Evolutionary conservation across 2,329 filamentous ascomycete species (phyloP), one percentile per base, ranked within the genome.

Genomic region (Fonsecaea nubica): DNA sequence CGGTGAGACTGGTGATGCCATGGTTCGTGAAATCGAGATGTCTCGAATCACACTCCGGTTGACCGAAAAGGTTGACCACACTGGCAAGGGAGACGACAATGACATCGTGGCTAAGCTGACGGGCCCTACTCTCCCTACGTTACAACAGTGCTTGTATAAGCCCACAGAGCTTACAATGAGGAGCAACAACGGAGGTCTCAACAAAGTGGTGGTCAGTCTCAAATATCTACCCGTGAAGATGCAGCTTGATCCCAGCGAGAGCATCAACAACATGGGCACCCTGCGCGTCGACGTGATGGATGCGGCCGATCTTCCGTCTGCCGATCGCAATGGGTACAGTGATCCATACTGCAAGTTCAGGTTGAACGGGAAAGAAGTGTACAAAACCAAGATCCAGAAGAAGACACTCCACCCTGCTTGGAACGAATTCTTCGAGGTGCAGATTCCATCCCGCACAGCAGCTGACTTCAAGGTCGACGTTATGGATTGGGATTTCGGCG

Each of bases 191-290:
- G 93, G 93, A 59, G 85, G 86, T 65, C 79, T 89, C 32, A 93
- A 88, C 81, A 93, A 89, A 75, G 85, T 99, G 76, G 96, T 90
- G 72, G 91, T 99, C 76, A 96, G 91, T 81, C 86, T 97, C 75
- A 96, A 96, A 79, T 99, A 97, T 77, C 89, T 99, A 30, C 95
- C 95, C 0, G 89, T 98, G 67, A 89, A 92, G 81, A 99, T 99
- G 95, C 84, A 89, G 64, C 90, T 99, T 57, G 93, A 99, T 75
- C 91, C 95, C 0, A 92, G 89, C 74, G 95, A 99, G 80, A 97
- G 93, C 75, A 97, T 99, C 84, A 98, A 97, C 86, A 99, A 99
- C 80, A 96, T 97, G 88, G 95, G 95, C 66, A 93, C 89, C 65
- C 88, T 99, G 25, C 91, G 93, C 21, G 92, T 99, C n/a, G 93